Percentiles rank a stretch among this genome's conserved stretches.
These are phyloP conservation scores for Lichtheimia corymbifera DNA, from an alignment of 371 early-diverging fungal species.

Conservation along the genomic window DNA sequence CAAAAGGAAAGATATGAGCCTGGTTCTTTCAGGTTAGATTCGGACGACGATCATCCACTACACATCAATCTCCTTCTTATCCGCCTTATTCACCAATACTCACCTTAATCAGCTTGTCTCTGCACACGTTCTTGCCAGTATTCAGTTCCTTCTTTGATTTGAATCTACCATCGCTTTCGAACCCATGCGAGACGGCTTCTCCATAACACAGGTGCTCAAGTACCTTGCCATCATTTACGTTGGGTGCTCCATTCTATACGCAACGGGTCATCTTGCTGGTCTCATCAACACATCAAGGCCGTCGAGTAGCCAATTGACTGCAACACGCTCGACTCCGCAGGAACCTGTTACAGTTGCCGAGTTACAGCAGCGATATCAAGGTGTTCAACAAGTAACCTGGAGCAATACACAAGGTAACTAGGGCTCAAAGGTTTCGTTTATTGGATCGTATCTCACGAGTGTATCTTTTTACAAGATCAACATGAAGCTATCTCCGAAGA, in stretches of 20 bases:
- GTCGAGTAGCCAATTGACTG: not conserved
- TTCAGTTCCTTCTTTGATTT: no score
- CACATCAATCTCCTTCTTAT: not conserved
- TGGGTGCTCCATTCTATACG: slow-evolving; percentile 27
- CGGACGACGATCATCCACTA: slow-evolving; percentile 1
- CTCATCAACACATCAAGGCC: slow-evolving; percentile 11
- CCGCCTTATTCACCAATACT: not conserved
- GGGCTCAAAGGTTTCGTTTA: no score
- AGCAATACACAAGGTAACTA: not conserved
- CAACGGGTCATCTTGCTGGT: slow-evolving; percentile 29
- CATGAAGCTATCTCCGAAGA: slow-evolving; percentile 27
- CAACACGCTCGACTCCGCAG: slow-evolving; percentile 7
- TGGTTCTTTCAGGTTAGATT: not conserved
- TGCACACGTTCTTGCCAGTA: no score
- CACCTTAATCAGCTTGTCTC: not conserved
- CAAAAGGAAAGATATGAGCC: not conserved
- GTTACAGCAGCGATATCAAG: slow-evolving; percentile 25
- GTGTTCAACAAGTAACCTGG: slow-evolving; percentile 28
- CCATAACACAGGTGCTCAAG: slow-evolving; percentile 16
- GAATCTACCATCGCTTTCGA: not conserved
- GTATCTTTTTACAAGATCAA: no score
- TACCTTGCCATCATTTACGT: slow-evolving; percentile 28
- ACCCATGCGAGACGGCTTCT: slow-evolving; percentile 19
- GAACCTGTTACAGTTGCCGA: slow-evolving; percentile 14
- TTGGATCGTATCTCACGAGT: no score